phyloP scores from a whole-genome alignment of 495 filamentous ascomycete species.

The Tuber borchii region DNA sequence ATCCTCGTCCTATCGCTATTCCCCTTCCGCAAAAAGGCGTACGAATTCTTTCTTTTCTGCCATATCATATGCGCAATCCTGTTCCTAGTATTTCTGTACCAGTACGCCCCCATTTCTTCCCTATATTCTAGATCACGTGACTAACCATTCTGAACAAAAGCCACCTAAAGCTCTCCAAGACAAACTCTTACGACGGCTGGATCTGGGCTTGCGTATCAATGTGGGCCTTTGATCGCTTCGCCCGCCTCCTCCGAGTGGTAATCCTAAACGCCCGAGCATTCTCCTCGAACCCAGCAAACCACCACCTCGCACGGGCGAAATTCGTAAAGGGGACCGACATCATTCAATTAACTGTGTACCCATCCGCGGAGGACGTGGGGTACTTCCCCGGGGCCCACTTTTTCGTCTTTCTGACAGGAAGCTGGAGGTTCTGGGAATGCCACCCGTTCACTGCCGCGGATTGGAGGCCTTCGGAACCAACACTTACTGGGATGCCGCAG shows the following conservation, averaged over 20 bases:
- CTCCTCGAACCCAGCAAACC: conserved; percentile 30
- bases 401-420: conserved; percentile 51
- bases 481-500: conserved; percentile 19
- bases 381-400: conserved; percentile 53
- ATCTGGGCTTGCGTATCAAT: conserved; percentile 51
- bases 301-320: conserved; percentile 40
- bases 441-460: conserved; percentile 56
- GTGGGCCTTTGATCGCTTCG: conserved; percentile 50
- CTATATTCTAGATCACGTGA: not conserved
- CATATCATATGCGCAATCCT: conserved; percentile 52
- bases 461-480: conserved; percentile 41
- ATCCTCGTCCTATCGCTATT: conserved; percentile 48
- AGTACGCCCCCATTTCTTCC: conserved; percentile 43
- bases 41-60: conserved; percentile 52
- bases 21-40: conserved; percentile 47
- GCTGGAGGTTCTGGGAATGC: conserved; percentile 52
- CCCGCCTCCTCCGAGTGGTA: conserved; percentile 48
- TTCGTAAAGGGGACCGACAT: conserved; percentile 51
- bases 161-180: conserved; percentile 49
- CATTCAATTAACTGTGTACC: conserved; percentile 48
- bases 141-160: conserved; percentile 37
- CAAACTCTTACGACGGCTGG: conserved; percentile 49
- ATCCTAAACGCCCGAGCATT: conserved; percentile 48
- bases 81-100: conserved; percentile 50
- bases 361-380: conserved; percentile 39